phyloP scores from a whole-genome alignment of 2,329 filamentous ascomycete species.

The Curvularia hawaiiensis region DNA sequence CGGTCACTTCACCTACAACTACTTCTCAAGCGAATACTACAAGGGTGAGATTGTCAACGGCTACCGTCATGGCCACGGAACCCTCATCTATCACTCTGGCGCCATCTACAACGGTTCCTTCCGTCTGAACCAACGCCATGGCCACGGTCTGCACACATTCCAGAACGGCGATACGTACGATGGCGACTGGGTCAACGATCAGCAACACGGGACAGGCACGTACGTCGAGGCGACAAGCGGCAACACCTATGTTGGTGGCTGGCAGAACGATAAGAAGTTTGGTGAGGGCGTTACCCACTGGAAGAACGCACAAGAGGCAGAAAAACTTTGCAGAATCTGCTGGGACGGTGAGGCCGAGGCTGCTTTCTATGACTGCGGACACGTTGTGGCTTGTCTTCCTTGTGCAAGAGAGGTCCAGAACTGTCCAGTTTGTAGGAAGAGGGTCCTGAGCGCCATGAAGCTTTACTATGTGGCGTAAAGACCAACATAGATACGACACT shows the following conservation, averaged over 20 bases:
- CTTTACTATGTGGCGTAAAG: conserved; percentile 54
- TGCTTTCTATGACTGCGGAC: conserved; percentile 67
- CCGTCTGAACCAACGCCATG: conserved; percentile 58
- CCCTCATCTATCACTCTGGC: conserved; percentile 59
- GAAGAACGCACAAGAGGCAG: conserved; percentile 66
- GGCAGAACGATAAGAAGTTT: conserved; percentile 64
- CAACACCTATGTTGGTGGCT: conserved; percentile 66
- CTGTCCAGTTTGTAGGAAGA: conserved; percentile 66
- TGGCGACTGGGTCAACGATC: conserved; percentile 66
- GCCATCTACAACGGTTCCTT: conserved; percentile 63
- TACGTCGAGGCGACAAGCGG: conserved; percentile 62
- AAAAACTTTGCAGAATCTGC: conserved; percentile 65
- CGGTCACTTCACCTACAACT: conserved; percentile 57
- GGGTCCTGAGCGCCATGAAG: conserved; percentile 62
- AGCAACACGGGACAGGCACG: conserved; percentile 63
- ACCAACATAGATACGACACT: no score
- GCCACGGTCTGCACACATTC: conserved; percentile 63
- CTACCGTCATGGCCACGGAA: conserved; percentile 60
- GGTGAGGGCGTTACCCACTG: conserved; percentile 67
- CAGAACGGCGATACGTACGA: conserved; percentile 68
- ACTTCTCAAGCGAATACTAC: conserved; percentile 63
- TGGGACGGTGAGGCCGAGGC: conserved; percentile 65
- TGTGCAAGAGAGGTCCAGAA: conserved; percentile 64
- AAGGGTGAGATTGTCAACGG: conserved; percentile 56
- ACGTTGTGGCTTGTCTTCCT: conserved; percentile 64